Conservation (phyloP, 2,329 filamentous ascomycete genomes). For the Talaromyces verruculosus region DNA sequence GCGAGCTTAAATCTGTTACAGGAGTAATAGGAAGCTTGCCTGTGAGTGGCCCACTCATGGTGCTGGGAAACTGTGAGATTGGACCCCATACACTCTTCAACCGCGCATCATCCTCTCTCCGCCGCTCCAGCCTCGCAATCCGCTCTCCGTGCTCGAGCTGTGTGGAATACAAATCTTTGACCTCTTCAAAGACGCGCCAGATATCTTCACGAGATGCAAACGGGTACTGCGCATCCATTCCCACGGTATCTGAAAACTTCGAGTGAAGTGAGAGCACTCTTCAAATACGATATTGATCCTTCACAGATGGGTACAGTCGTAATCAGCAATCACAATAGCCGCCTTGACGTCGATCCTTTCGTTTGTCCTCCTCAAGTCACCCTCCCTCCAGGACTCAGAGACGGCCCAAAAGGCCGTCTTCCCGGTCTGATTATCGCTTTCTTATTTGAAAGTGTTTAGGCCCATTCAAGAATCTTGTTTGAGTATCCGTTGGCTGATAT, state of each 20-base stretch:
- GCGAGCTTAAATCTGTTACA: no score
- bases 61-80: conserved; percentile 81
- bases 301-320: not conserved
- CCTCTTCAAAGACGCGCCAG: conserved; percentile 64
- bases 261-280: not conserved
- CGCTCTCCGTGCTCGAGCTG: conserved; percentile 63
- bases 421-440: conserved; percentile 25
- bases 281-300: not conserved
- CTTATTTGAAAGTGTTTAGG: conserved; percentile 24
- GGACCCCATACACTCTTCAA: conserved; percentile 86
- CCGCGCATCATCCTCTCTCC: conserved; percentile 62
- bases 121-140: conserved; percentile 60
- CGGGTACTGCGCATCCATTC: conserved; percentile 64
- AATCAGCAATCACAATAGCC: conserved; percentile 14
- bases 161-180: conserved; percentile 60
- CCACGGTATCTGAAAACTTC: conserved; percentile 19
- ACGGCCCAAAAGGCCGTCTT: conserved; percentile 40
- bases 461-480: conserved; percentile 8
- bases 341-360: not conserved
- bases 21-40: conserved; percentile 55
- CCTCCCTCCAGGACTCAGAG: conserved; percentile 35
- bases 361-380: conserved; percentile 26
- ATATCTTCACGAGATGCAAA: conserved; percentile 65
- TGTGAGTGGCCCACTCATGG: conserved; percentile 78
- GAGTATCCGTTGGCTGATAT: not conserved